These are phyloP conservation scores for Camptophora hylomeconis DNA, from an alignment of 2,329 filamentous ascomycete species.

Conservation along the genomic window DNA sequence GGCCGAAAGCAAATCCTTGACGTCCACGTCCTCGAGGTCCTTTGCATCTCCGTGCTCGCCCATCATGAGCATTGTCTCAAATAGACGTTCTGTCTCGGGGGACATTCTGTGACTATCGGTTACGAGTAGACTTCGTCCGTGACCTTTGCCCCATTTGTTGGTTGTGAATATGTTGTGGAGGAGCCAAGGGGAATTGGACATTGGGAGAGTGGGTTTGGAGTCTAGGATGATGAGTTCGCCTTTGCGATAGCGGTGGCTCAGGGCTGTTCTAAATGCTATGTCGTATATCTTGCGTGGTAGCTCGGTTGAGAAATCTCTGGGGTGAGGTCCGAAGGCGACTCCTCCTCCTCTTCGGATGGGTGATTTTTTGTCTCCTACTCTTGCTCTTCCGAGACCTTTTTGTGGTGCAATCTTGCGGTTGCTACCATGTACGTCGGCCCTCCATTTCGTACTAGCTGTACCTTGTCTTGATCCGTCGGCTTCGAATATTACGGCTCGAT, in stretches of 20 bases:
- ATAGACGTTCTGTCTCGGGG: conserved; percentile 36
- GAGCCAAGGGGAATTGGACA: conserved; percentile 40
- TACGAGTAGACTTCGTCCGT: conserved; percentile 64
- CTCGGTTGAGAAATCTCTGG: conserved; percentile 75
- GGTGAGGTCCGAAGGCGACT: conserved; percentile 79
- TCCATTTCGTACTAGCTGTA: conserved; percentile 69
- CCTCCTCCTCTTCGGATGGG: conserved; percentile 76
- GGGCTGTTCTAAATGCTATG: conserved; percentile 82
- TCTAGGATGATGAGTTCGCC: conserved; percentile 81
- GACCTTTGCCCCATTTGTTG: conserved; percentile 54
- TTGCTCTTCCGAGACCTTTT: conserved; percentile 72
- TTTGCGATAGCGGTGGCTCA: conserved; percentile 78
- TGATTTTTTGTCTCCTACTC: conserved; percentile 67
- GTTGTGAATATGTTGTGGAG: conserved; percentile 54
- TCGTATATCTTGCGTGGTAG: conserved; percentile 88
- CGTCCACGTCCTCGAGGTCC: conserved; percentile 68
- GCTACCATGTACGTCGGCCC: conserved; percentile 72
- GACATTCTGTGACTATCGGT: too few species aligned
- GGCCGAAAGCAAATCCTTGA: conserved; percentile 83
- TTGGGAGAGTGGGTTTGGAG: conserved; percentile 56
- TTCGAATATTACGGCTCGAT: conserved; percentile 85
- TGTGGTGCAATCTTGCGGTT: conserved; percentile 70
- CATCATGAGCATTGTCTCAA: conserved; percentile 46
- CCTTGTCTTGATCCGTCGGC: conserved; percentile 79
- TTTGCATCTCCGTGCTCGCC: conserved; percentile 57